Conservation (phyloP, 225 moss, liverwort and hornwort genomes). For the Polytrichum commune region DNA sequence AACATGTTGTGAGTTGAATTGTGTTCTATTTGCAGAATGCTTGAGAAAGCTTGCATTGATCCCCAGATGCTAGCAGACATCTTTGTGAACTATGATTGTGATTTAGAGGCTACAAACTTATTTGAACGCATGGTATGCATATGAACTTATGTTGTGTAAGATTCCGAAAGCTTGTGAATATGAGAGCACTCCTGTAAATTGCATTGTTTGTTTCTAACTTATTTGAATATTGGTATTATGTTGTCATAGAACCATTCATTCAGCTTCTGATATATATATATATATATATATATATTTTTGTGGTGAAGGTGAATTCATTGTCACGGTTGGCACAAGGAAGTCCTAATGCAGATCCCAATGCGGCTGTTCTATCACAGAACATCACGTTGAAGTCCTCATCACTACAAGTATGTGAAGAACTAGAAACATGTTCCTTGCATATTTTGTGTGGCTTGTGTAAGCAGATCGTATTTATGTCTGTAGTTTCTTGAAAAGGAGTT, state of each 20-base stretch:
- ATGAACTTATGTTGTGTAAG: background rate
- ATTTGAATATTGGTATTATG: conserved; percentile 1
- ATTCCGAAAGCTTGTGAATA: background rate
- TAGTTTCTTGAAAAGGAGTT: no score
- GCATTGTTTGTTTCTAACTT: conserved; percentile 5
- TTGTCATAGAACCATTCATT: no score
- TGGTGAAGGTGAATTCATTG: conserved; percentile 79
- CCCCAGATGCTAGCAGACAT: conserved; percentile 97
- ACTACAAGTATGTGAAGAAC: conserved; percentile 59
- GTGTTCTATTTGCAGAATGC: conserved; percentile 52
- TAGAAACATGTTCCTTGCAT: background rate
- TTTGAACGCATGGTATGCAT: conserved; percentile 90
- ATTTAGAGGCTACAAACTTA: conserved; percentile 85
- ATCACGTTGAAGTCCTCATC: conserved; percentile 72
- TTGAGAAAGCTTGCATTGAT: conserved; percentile 92
- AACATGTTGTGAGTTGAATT: background rate
- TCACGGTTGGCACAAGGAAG: conserved; percentile 96
- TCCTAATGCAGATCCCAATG: conserved; percentile 55
- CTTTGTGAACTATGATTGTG: conserved; percentile 99
- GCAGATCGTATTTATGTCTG: no score
- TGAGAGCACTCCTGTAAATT: background rate
- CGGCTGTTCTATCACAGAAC: conserved; percentile 52
- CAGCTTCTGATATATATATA: background rate
- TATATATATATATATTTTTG: background rate
- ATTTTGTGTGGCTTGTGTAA: no score